Base-by-base conservation (phyloP, 2,329 filamentous ascomycete species). In the Trichoderma endophyticum region DNA sequence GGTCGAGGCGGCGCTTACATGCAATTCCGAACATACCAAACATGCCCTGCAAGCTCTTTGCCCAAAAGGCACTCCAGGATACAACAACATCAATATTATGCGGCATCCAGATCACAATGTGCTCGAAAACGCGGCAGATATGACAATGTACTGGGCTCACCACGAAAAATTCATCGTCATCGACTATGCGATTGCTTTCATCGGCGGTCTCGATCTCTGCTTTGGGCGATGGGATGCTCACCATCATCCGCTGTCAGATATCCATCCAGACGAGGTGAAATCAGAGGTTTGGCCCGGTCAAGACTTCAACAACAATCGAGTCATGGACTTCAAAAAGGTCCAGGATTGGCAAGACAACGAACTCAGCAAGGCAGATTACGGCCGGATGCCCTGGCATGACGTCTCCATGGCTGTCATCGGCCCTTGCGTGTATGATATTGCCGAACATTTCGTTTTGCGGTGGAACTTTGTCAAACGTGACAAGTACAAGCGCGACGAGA, bases 381-480 rank as follows among this genome's bases (percentile, higher is more conserved):
- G 95, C 8, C 91, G 96, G 34, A 98, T 99, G 96, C 95, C 95
- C 0, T 99, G 96, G 96, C 95, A 98, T 79, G 96, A 99, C 80
- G 94, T 98, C 3, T 88, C 93, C 11, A 97, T 98, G 92, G 94
- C 92, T 14, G 77, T 98, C n/a, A 88, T 96, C 72, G 95, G 96
- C 0, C 93, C 95, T 21, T 93, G 91, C 75, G 93, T 97, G 12
- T 94, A 95, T 79, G 95, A 98, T 78, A 96, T 99, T 76, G 95
- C 95, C 0, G 95, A 98, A 82, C 95, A 98, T 80, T 99, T 98
- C 77, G 90, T 97, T 9, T 84, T 98, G 60, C 90, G 96, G 39
- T 98, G 95, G 96, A 98, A 99, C 79, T 97, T 97, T 77, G 87
- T 95, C 83, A 98, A 98, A 83, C 90, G 95, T 43, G 95, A 98